A percentile compares a stretch with the other conserved stretches of the same genome.
Conservation (phyloP, 2,329 filamentous ascomycete species). For the Thelonectria discophora region DNA sequence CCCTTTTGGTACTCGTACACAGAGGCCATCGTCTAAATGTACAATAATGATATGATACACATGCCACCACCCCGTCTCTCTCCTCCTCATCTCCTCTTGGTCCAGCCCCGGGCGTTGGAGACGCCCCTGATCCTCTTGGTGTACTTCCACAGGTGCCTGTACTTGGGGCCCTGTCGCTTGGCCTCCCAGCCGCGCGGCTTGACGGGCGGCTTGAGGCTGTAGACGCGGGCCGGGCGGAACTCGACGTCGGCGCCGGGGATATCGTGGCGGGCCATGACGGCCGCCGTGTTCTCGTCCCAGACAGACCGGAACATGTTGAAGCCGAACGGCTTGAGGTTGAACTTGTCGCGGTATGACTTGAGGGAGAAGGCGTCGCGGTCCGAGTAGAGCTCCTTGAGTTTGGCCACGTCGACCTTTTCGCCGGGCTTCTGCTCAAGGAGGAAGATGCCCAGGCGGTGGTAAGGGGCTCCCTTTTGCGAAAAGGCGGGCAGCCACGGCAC, state of each 20-base stretch:
- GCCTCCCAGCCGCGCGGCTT: constrained; percentile 73
- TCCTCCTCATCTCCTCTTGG: constrained; percentile 48
- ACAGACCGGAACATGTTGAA: constrained; percentile 86
- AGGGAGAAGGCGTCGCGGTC: constrained; percentile 76
- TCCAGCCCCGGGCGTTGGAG: constrained; percentile 54
- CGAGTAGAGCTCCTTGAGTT: constrained; percentile 62
- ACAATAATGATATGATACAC: constrained; percentile 42
- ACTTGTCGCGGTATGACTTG: constrained; percentile 76
- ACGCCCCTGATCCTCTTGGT: constrained; percentile 64
- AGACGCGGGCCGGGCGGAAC: constrained; percentile 81
- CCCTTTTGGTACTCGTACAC: constrained; percentile 32
- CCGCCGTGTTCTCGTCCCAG: constrained; percentile 90
- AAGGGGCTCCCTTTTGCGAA: constrained; percentile 88
- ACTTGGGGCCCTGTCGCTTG: constrained; percentile 71
- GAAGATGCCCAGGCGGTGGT: constrained; percentile 87
- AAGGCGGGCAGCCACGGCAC: constrained; percentile 86
- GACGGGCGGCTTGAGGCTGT: constrained; percentile 70
- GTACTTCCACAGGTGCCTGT: constrained; percentile 71
- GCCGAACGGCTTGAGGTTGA: constrained; percentile 76
- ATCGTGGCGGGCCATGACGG: constrained; percentile 82
- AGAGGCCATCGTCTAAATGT: constrained; percentile 41
- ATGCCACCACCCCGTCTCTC: constrained; percentile 15
- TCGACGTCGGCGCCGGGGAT: constrained; percentile 82
- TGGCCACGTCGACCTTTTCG: constrained; percentile 63
- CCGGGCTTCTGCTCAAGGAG: constrained; percentile 80